Percentiles rank a stretch among this genome's conserved stretches.
phyloP scores from a whole-genome alignment of 495 filamentous ascomycete genomes.

The Penicillium mononematosum region DNA sequence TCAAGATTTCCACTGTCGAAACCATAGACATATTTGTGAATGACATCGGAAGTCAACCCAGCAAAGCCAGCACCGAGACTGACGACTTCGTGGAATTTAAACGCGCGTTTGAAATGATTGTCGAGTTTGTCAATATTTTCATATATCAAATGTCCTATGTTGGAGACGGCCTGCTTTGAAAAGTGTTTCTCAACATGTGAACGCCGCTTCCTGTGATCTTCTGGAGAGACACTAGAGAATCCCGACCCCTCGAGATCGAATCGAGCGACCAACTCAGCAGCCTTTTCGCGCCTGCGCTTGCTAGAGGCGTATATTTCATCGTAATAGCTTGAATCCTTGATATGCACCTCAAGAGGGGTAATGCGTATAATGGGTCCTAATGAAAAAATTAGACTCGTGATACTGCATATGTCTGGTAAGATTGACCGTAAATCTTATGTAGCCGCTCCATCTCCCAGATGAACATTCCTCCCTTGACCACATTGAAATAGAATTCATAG shows the following conservation, averaged over 20 bases:
- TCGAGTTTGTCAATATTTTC: slow-evolving; percentile 20
- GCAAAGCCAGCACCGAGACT: slow-evolving; percentile 27
- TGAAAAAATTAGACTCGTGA: not conserved
- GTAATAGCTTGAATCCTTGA: slow-evolving; percentile 40
- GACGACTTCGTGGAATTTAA: slow-evolving; percentile 15
- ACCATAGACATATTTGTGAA: slow-evolving; percentile 30
- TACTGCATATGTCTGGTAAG: not conserved
- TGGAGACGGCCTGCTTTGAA: slow-evolving; percentile 23
- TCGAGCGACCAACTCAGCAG: slow-evolving; percentile 11
- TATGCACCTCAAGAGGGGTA: slow-evolving; percentile 50
- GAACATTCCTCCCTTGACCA: slow-evolving; percentile 37
- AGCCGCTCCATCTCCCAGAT: slow-evolving; percentile 44
- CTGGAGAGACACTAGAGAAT: slow-evolving; percentile 24
- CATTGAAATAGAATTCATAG: slow-evolving; percentile 55
- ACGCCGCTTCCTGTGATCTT: slow-evolving; percentile 30
- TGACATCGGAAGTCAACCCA: slow-evolving; percentile 28
- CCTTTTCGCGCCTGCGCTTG: slow-evolving; percentile 29
- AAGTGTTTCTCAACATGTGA: slow-evolving; percentile 29
- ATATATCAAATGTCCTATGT: slow-evolving; percentile 18
- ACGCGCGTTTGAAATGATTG: slow-evolving; percentile 13
- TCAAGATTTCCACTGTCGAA: slow-evolving; percentile 25
- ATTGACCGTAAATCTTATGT: slow-evolving; percentile 49
- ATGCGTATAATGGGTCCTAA: slow-evolving; percentile 55
- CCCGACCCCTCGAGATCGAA: slow-evolving; percentile 19
- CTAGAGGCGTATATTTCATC: slow-evolving; percentile 34